phyloP scores from a whole-genome alignment of 75 land plant species.

The Cupressus sempervirens region DNA sequence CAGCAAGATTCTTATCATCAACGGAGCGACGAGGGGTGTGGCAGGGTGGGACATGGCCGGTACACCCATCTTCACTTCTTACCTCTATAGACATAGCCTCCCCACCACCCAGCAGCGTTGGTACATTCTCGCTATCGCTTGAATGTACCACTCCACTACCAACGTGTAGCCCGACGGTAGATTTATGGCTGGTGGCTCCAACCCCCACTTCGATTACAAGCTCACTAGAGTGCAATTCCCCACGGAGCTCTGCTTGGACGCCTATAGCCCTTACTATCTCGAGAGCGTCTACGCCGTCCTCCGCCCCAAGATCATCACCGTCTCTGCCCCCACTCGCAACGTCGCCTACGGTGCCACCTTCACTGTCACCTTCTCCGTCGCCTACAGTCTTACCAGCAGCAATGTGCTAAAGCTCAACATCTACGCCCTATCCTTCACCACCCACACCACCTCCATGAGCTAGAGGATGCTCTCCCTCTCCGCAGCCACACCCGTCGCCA shows the following conservation, averaged over 20 bases:
- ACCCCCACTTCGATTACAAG: conserved; percentile 15
- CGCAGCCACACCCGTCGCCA: background rate
- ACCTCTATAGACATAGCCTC: conserved; percentile 28
- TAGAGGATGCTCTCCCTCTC: conserved; percentile 4
- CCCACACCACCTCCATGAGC: no score
- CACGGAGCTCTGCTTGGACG: conserved; percentile 29
- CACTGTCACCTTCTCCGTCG: background rate
- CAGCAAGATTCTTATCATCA: conserved; percentile 61
- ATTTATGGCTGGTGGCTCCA: conserved; percentile 21
- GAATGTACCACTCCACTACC: conserved; percentile 70
- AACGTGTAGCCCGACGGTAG: conserved; percentile 47
- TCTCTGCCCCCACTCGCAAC: background rate
- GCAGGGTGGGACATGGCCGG: conserved; percentile 57
- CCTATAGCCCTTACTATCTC: conserved; percentile 35
- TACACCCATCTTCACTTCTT: conserved; percentile 41
- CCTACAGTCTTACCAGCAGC: background rate
- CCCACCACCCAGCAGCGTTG: conserved; percentile 4
- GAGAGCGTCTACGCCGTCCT: background rate
- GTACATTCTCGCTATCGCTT: conserved; percentile 11
- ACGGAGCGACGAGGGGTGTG: no score
- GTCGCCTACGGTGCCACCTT: conserved; percentile 23
- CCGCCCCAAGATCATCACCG: conserved; percentile 15
- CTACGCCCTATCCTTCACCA: conserved; percentile 21
- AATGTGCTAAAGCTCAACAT: conserved; percentile 22
- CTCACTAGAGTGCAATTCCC: conserved; percentile 42